Evolutionary conservation across 2,329 filamentous ascomycete species (phyloP).

Genomic region (Metarhizium album): DNA sequence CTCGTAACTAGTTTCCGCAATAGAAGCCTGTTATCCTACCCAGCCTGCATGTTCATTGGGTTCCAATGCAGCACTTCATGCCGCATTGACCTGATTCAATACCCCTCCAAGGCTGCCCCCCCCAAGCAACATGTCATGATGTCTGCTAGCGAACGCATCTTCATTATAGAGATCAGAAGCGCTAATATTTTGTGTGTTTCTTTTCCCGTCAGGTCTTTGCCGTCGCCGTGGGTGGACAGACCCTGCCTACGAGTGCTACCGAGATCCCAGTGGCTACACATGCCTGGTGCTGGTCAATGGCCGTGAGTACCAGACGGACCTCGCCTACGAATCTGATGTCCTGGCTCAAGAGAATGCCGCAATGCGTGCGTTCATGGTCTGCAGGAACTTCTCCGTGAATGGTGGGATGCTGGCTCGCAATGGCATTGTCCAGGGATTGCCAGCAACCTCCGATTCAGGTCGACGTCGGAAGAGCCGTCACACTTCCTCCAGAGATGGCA

Average conservation of each 20-base stretch:
- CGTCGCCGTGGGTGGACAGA: conserved; percentile 89
- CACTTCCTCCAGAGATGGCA: conserved; percentile 35
- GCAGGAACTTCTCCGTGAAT: conserved; percentile 93
- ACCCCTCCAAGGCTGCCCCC: conserved; percentile 1
- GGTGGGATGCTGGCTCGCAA: conserved; percentile 76
- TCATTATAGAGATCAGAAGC: background rate
- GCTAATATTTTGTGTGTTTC: background rate
- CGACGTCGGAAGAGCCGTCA: conserved; percentile 43
- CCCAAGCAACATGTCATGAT: background rate
- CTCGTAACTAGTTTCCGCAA: background rate
- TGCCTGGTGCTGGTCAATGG: conserved; percentile 94
- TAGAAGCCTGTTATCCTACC: background rate
- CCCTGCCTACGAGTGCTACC: conserved; percentile 77
- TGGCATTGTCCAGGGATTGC: conserved; percentile 56
- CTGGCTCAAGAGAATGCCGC: conserved; percentile 88
- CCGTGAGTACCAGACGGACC: conserved; percentile 88
- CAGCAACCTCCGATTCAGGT: conserved; percentile 36
- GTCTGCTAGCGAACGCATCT: background rate
- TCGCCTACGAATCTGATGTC: conserved; percentile 68
- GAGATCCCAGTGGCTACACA: conserved; percentile 63
- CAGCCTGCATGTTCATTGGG: conserved; percentile 17
- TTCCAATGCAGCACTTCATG: conserved; percentile 22
- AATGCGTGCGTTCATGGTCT: conserved; percentile 94
- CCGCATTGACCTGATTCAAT: conserved; percentile 10
- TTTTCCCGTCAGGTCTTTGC: conserved; percentile 62